phyloP scores from a whole-genome alignment of 306 rosid species.

The Benincasa hispida region DNA sequence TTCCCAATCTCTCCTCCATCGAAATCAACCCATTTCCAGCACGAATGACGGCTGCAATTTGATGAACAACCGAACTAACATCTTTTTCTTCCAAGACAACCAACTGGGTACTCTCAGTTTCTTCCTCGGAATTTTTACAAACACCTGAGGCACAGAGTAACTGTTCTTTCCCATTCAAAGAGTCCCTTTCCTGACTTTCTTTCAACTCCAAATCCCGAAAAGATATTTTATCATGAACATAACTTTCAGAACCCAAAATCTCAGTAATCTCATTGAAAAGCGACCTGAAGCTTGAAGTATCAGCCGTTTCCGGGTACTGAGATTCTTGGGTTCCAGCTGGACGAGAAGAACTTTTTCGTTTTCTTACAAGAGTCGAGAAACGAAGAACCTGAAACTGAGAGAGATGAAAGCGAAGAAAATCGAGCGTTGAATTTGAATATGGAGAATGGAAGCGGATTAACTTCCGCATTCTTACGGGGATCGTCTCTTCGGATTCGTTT shows the following conservation, averaged over 20 bases:
- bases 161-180: constrained; percentile 5
- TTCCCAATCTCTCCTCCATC: constrained; percentile 50
- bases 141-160: constrained; percentile 21
- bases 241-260: constrained; percentile 44
- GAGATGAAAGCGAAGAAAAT: constrained; percentile 7
- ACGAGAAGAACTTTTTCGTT: constrained; percentile 6
- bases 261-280: constrained; percentile 50
- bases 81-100: constrained; percentile 27
- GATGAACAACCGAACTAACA: constrained; percentile 41
- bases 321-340: constrained; percentile 5
- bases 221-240: constrained; percentile 10
- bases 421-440: constrained; percentile 4
- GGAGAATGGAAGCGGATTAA: constrained; percentile 6
- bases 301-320: constrained; percentile 7
- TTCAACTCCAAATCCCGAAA: constrained; percentile 24
- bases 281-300: constrained; percentile 11
- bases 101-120: constrained; percentile 19
- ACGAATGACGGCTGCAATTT: constrained; percentile 34
- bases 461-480: constrained; percentile 13
- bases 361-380: constrained; percentile 14
- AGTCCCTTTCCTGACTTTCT: background rate
- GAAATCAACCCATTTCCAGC: constrained; percentile 21
- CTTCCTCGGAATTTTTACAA: constrained; percentile 35
- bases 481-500: background rate
- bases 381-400: constrained; percentile 5